These are phyloP conservation scores for Mangifera indica DNA, from an alignment of 345 rosid species.

Conservation along the genomic window DNA sequence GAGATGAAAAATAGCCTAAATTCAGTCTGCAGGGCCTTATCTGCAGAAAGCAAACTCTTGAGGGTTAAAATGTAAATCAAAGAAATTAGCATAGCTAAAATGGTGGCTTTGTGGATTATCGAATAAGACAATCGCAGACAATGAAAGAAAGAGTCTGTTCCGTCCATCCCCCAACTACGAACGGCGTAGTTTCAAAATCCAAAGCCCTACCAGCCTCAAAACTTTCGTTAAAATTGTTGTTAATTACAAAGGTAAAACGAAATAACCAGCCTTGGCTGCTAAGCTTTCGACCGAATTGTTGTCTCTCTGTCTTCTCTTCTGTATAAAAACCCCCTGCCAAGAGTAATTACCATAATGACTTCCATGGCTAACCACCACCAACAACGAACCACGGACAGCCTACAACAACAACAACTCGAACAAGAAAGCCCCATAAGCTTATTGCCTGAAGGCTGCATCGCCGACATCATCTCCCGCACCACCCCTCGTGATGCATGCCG, in stretches of 20 bases:
- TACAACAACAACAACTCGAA: neutral
- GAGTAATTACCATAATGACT: too few species aligned
- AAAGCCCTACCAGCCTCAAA: too few species aligned
- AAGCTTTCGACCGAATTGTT: too few species aligned
- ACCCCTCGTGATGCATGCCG: slow-evolving; percentile 36
- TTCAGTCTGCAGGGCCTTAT: neutral
- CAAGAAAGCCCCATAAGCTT: neutral
- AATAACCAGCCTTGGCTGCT: too few species aligned
- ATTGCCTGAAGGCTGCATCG: neutral
- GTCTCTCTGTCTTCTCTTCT: too few species aligned
- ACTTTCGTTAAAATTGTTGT: too few species aligned
- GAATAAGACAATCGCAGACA: slow-evolving; percentile 10
- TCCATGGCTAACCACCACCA: too few species aligned
- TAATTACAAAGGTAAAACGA: too few species aligned
- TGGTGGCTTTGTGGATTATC: slow-evolving; percentile 16
- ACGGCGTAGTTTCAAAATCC: too few species aligned
- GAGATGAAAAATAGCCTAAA: too few species aligned
- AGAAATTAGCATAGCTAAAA: slow-evolving; percentile 2
- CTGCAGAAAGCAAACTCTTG: neutral
- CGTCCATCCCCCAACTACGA: slow-evolving; percentile 20
- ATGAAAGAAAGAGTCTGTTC: slow-evolving; percentile 3
- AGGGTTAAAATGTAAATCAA: neutral
- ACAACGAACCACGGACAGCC: neutral
- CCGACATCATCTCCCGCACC: neutral
- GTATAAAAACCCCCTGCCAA: too few species aligned